Evolutionary conservation across 352 stramenopile species (phyloP), one percentile per base, ranked within the genome.

Genomic region (Globisporangium yorkense): DNA sequence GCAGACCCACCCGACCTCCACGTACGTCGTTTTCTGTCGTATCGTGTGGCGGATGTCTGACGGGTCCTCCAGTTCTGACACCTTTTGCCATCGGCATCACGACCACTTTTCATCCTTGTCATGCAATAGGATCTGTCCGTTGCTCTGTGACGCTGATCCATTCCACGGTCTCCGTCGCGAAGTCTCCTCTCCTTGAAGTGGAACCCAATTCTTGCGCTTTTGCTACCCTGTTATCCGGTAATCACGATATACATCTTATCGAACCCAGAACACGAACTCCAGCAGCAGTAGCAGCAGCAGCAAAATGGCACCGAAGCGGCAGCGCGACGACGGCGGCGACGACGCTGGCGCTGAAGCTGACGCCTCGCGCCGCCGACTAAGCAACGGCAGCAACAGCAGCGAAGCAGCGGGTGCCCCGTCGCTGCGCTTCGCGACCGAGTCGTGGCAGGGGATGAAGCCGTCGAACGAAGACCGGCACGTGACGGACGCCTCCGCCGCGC

Each of bases 381-480:
- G 16, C 18, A 6, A 12, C n/a, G 8, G 3, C 43, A 12, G 37
- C 37, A 4, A 18, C 13, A 27, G 35, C 33, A 55, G 27, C 37
- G n/a, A 13, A 52, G 41, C 27, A 35, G 24, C 33, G 10, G 4
- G 7, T 8, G 12, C 6, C 18, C 20, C 43, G 15, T 35, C 49
- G 20, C 52, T 88, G n/a, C 64, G 66, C 15, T 82, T 78, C 41
- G 78, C 70, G 46, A 79, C 74, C 5, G 74, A 83, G 47, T 84
- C 72, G 0, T 84, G 74, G 76, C 54, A 72, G 41, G 77, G 72
- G 0, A 66, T 77, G 54, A 87, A 87, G 49, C 56, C 63, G 0
- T 77, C 50, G 20, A 90, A 88, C 55, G 75, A 90, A 68, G 80
- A 90, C 48, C 75, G 80, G 24, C 58, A 75, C 24, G 55, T 80